Percentiles rank a stretch among this genome's conserved stretches.
Conservation (phyloP, 2,329 filamentous ascomycete species). For the Rhinocladiella mackenziei region DNA sequence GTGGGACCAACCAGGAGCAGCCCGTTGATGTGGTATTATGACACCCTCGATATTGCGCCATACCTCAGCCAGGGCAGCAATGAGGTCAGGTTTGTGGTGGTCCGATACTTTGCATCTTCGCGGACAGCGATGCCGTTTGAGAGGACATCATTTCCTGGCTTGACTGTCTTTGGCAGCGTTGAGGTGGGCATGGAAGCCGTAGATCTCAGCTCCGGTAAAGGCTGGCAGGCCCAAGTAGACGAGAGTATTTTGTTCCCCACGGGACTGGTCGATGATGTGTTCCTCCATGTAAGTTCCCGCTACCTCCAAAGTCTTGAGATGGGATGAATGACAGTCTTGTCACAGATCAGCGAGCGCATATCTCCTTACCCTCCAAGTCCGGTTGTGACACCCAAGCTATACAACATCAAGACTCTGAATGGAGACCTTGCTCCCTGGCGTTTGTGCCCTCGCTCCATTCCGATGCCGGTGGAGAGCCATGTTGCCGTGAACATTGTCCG, state of each 20-base stretch:
- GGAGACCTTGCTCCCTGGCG: neutral
- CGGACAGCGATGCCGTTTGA: neutral
- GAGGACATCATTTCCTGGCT: neutral
- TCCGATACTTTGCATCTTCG: neutral
- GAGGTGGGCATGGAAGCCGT: neutral
- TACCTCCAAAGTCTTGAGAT: too few relatives aligned
- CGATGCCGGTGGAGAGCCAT: neutral
- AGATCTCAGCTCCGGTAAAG: neutral
- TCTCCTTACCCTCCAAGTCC: neutral
- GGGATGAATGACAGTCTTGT: too few relatives aligned
- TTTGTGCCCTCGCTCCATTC: neutral
- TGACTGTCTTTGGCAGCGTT: neutral
- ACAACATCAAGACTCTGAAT: neutral
- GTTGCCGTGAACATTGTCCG: neutral
- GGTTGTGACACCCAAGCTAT: neutral
- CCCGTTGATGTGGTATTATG: neutral
- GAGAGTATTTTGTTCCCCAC: neutral
- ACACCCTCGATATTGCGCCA: neutral
- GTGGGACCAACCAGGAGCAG: neutral
- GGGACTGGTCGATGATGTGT: neutral
- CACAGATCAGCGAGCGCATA: neutral
- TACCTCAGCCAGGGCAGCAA: neutral
- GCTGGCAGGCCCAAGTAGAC: neutral
- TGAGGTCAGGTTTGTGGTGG: neutral
- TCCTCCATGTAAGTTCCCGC: neutral